Percentiles rank a stretch among this genome's conserved stretches.
Conservation (phyloP, 345 rosid genomes). For the Angophora floribunda region DNA sequence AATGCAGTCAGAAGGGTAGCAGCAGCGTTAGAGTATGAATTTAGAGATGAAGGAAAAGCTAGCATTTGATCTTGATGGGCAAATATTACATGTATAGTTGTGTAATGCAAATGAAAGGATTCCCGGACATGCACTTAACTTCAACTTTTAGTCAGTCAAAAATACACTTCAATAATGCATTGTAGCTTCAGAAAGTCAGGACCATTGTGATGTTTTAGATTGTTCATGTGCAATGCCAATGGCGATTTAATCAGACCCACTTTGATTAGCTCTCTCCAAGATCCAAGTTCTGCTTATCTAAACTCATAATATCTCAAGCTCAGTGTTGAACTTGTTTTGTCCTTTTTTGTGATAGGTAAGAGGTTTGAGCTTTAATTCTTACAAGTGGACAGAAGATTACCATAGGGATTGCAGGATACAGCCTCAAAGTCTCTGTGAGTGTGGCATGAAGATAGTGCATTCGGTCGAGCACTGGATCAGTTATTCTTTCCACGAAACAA, state of each 20-base stretch:
- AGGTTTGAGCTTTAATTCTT: neutral
- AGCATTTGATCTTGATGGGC: neutral
- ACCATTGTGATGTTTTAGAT: neutral
- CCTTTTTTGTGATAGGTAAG: neutral
- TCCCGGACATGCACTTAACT: neutral
- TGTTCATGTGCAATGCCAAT: neutral
- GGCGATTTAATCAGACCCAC: neutral
- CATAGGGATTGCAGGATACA: slow-evolving; percentile 58
- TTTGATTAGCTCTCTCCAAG: neutral
- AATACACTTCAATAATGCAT: neutral
- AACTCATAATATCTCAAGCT: neutral
- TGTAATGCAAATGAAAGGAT: neutral
- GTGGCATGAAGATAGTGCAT: slow-evolving; percentile 85
- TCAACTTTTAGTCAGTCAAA: neutral
- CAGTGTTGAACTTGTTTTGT: neutral
- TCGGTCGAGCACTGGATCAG: slow-evolving; percentile 34
- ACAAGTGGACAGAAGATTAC: slow-evolving; percentile 6
- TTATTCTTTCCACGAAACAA: slow-evolving; percentile 27
- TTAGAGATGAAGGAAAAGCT: neutral
- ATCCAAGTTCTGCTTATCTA: neutral
- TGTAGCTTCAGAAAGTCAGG: neutral
- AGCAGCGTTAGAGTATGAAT: neutral
- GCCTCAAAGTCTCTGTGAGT: slow-evolving; percentile 64
- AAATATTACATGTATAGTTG: neutral
- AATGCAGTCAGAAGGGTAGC: neutral